Base-by-base conservation (phyloP, 1,139 yeast species). In the Saccharomycopsis hybrid region DNA sequence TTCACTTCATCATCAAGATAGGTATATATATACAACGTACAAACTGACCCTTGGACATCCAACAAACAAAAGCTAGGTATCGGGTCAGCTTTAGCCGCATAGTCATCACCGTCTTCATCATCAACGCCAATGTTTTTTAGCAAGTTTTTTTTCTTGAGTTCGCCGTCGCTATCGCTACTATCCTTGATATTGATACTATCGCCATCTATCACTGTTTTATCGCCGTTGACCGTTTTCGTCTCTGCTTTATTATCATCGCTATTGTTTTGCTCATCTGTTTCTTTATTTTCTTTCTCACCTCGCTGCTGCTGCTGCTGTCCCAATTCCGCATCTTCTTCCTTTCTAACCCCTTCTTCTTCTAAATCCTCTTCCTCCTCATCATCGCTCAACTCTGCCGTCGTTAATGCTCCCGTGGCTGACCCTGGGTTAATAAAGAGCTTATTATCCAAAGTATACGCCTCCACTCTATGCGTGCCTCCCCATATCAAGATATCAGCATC, bases 381-480 rank as follows among this genome's bases (percentile, higher is more conserved):
- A 28, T 69, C 66, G 7, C 68, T 78, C 27, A 78, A 74, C 65
- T 80, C 72, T 54, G 77, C 80, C 47, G 81, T 74, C 46, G 76
- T 76, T 58, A 76, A 79, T 0, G 97, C 96, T 11, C 98, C 98
- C 0, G 97, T 89, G 43, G 95, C 95, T 62, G 95, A 85, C 0
- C 98, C 98, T 0, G 98, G 98, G 63, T 88, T 90, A 29, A 92
- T 76, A 61, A 92, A 92, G 65, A 90, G 88, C 67, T 87, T 88
- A 31, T 95, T 95, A 58, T 89, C 97, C 54, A 90, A 70, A 8
- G 94, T 87, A 61, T 88, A 92, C 0, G 97, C 96, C 62, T 92
- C 97, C 5, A 88, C 95, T 56, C 81, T 79, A 64, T 88, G 96
- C 1, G 96, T 83, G 0, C 96, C 96, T n/a, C 97, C 97, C 87